These are phyloP conservation scores for Leptodontidium sp. DNA, from an alignment of 2,329 filamentous ascomycete species.

Conservation along the genomic window DNA sequence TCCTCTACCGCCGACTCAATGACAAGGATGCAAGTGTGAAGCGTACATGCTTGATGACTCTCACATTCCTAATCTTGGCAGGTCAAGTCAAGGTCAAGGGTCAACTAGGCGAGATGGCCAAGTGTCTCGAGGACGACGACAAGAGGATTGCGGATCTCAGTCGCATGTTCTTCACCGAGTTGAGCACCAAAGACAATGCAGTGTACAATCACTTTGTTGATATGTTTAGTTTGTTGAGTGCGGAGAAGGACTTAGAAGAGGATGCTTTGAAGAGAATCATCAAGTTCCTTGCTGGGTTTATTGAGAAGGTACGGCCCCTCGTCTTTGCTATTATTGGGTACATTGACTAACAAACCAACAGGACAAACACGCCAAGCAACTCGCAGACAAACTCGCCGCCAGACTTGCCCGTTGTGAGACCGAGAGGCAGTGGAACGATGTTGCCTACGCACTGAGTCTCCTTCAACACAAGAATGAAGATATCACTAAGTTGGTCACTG, in stretches of 20 bases:
- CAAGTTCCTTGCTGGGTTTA: conserved; percentile 92
- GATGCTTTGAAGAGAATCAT: conserved; percentile 87
- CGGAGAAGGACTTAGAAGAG: conserved; percentile 81
- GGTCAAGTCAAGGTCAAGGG: conserved; percentile 99
- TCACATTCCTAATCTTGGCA: conserved; percentile 95
- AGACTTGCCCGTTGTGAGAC: conserved; percentile 86
- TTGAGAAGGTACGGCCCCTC: conserved; percentile 81
- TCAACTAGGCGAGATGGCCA: conserved; percentile 98
- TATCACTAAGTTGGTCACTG: conserved; percentile 77
- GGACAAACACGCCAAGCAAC: conserved; percentile 97
- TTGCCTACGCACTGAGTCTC: conserved; percentile 88
- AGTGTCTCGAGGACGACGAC: conserved; percentile 96
- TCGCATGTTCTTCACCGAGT: conserved; percentile 97
- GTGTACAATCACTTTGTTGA: conserved; percentile 99
- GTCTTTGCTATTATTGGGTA: background rate
- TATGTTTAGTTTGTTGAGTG: conserved; percentile 93
- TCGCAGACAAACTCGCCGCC: conserved; percentile 91
- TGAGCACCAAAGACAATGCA: conserved; percentile 97
- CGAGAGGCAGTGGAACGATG: conserved; percentile 97
- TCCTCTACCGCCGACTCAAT: conserved; percentile 91
- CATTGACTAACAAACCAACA: conserved; percentile 50
- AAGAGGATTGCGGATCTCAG: conserved; percentile 92
- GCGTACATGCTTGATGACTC: conserved; percentile 96
- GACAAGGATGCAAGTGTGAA: conserved; percentile 91
- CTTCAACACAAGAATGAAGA: conserved; percentile 94